Evolutionary conservation across 2,329 filamentous ascomycete genomes (phyloP), one percentile per base, ranked within the genome.

Genomic region (Venturia oleaginea): DNA sequence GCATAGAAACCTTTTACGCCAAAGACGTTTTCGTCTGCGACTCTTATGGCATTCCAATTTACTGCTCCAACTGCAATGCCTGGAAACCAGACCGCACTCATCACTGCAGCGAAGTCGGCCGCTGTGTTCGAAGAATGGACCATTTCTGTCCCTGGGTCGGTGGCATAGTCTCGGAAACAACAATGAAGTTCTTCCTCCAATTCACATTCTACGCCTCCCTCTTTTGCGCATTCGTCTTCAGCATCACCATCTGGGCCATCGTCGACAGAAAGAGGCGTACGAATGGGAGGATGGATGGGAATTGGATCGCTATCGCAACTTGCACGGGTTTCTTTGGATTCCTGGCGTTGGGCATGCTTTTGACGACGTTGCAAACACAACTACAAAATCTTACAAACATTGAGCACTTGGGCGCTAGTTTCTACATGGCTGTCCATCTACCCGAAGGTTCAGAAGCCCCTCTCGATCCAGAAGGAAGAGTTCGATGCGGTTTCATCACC

Each of bases 101-200:
- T 73, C 93, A 97, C 75, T 95, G 89, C 71, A 87, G 87, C 62
- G 90, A 96, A 72, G 79, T 94, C 15, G 85, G 85, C 61, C 83
- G 91, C 54, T 97, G 93, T 71, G 89, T 96, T 27, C 79, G 83
- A 48, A 94, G 94, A 71, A 94, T 97, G 89, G 93, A 97, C 68
- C 93, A 97, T 72, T 94, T 92, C 71, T 99, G 94, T 71, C 94
- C 93, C 0, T 97, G 86, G 85, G 92, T 96, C n/a, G 93, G 93
- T 4, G 94, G 93, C 27, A 90, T 96, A 68, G 87, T 99, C 11
- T 89, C 86, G 0, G 92, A 97, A 73, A 92, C 86, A 1, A 80
- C 88, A 2, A 92, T 93, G 78, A 97, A 97, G 71, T 97, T 91
- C 76, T 97, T 99, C 72, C 79, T 92, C 13, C 94, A 97, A 69